phyloP scores from a whole-genome alignment of 441 rosid species.

The Isatis lusitanica region DNA sequence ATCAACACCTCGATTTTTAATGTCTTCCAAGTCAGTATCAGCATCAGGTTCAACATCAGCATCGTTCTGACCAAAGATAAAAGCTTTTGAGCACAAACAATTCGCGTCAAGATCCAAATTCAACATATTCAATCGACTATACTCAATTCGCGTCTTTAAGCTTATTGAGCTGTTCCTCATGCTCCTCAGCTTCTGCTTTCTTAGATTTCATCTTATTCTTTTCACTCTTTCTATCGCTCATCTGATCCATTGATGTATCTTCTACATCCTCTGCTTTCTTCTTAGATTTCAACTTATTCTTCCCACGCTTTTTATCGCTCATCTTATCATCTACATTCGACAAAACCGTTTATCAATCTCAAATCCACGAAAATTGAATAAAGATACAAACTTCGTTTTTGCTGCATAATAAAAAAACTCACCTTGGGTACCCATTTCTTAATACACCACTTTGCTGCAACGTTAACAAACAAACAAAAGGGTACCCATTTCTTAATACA shows the following conservation, averaged over 20 bases:
- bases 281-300: slow-evolving; percentile 38
- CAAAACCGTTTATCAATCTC: neutral
- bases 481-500: too few species aligned
- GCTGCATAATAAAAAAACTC: neutral
- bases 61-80: slow-evolving; percentile 55
- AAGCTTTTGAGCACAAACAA: neutral
- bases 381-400: neutral
- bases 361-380: neutral
- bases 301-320: slow-evolving; percentile 35
- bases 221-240: slow-evolving; percentile 30
- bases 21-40: slow-evolving; percentile 45
- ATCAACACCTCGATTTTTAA: slow-evolving; percentile 39
- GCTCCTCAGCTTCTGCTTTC: slow-evolving; percentile 58
- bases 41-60: slow-evolving; percentile 36
- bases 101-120: neutral
- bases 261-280: slow-evolving; percentile 40
- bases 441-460: slow-evolving; percentile 7
- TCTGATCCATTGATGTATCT: slow-evolving; percentile 26
- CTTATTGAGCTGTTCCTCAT: slow-evolving; percentile 63
- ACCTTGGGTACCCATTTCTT: slow-evolving; percentile 42
- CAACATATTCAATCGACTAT: slow-evolving; percentile 10
- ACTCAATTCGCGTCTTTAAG: slow-evolving; percentile 69
- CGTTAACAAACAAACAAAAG: neutral
- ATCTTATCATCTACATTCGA: slow-evolving; percentile 33
- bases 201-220: slow-evolving; percentile 41